Conservation (phyloP, 2,329 filamentous ascomycete species). For the Graphilbum ipis-grandicollis region DNA sequence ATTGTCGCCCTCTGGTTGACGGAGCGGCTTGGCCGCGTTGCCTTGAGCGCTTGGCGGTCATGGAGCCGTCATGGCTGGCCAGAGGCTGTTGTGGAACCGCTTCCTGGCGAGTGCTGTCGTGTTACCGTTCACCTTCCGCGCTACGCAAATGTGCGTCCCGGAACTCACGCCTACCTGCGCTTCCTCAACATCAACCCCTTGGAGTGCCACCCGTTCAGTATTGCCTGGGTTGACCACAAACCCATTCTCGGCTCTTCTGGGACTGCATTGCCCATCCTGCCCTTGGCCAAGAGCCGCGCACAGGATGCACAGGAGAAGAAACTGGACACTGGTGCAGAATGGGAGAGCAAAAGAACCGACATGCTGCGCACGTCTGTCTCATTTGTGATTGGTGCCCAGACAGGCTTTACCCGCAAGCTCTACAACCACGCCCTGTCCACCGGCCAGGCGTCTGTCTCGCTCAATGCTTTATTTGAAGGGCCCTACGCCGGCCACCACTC, state of each 20-base stretch:
- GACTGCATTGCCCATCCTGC: constrained; percentile 16
- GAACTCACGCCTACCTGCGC: constrained; percentile 60
- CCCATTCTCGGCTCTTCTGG: constrained; percentile 18
- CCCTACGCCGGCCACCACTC: constrained; percentile 74
- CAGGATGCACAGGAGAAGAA: constrained; percentile 4
- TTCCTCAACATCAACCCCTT: constrained; percentile 48
- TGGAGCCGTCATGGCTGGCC: constrained; percentile 41
- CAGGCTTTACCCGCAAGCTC: constrained; percentile 71
- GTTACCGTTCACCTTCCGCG: constrained; percentile 55
- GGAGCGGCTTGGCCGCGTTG: constrained; percentile 44
- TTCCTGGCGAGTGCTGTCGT: constrained; percentile 52
- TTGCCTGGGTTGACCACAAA: constrained; percentile 52
- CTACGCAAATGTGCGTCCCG: constrained; percentile 47
- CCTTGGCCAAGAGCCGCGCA: constrained; percentile 21
- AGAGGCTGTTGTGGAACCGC: constrained; percentile 46
- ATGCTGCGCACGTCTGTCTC: constrained; percentile 42
- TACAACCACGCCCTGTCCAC: constrained; percentile 47
- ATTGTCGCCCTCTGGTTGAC: constrained; percentile 60
- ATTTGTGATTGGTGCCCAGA: constrained; percentile 74
- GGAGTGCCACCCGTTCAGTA: constrained; percentile 65
- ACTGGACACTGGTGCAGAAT: too few species aligned
- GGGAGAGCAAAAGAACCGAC: constrained; percentile 17
- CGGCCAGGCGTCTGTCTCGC: constrained; percentile 34
- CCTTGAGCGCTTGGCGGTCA: constrained; percentile 49
- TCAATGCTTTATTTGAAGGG: constrained; percentile 69